phyloP scores from a whole-genome alignment of 345 rosid genomes.

The Eucalyptus erythrocorys region DNA sequence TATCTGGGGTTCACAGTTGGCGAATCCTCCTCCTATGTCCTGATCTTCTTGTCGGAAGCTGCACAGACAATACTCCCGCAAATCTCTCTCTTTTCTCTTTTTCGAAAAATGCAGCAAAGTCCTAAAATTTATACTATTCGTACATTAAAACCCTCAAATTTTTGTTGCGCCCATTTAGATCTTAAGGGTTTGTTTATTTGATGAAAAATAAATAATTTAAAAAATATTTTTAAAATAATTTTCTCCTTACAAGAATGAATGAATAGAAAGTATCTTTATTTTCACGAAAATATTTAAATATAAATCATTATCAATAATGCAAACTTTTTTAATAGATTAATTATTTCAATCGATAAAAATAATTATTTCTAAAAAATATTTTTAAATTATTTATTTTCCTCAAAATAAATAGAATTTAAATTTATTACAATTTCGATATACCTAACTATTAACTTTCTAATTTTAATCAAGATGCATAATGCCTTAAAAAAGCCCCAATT shows the following conservation, averaged over 20 bases:
- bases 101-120: neutral
- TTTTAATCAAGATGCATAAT: neutral
- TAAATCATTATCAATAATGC: too few species aligned
- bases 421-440: neutral
- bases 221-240: too few species aligned
- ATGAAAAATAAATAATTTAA: too few species aligned
- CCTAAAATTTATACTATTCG: neutral
- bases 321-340: too few species aligned
- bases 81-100: neutral
- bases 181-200: too few species aligned
- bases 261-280: too few species aligned
- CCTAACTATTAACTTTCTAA: neutral
- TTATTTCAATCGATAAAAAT: neutral
- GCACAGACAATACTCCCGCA: neutral
- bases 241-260: too few species aligned
- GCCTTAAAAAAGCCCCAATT: neutral
- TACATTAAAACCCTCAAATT: neutral
- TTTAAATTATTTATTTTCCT: too few species aligned
- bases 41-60: neutral
- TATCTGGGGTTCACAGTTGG: neutral
- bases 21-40: neutral
- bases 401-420: accelerated
- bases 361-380: too few species aligned
- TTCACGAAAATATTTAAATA: too few species aligned
- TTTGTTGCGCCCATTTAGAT: neutral